Evolutionary conservation across 805 yeast species (phyloP).

Genomic region (Wickerhamiella brachini): DNA sequence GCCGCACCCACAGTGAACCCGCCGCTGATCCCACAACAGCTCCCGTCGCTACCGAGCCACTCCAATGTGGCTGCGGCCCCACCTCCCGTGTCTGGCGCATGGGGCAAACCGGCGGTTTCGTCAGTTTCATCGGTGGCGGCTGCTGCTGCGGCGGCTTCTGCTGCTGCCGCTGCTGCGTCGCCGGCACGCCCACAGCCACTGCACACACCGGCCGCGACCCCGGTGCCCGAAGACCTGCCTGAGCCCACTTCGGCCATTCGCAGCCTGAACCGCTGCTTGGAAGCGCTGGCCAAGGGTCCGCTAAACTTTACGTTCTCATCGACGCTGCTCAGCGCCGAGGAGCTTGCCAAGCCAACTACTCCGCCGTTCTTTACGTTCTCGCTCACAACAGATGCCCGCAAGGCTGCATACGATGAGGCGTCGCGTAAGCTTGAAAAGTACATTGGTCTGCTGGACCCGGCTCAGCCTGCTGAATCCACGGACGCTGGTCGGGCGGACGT

Average conservation of each 20-base stretch:
- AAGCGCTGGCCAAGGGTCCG: slow-evolving; percentile 5
- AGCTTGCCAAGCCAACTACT: slow-evolving; percentile 2
- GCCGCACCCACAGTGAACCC: slow-evolving; percentile 6
- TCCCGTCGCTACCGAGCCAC: slow-evolving; percentile 16
- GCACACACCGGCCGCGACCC: not conserved
- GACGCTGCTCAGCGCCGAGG: slow-evolving; percentile 3
- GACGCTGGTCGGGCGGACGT: no score
- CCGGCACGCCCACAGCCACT: not conserved
- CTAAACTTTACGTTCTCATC: slow-evolving; percentile 8
- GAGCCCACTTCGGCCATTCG: slow-evolving; percentile 2
- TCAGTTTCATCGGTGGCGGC: not conserved
- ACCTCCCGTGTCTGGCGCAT: not conserved
- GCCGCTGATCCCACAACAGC: slow-evolving; percentile 28
- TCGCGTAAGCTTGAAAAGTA: slow-evolving; percentile 11
- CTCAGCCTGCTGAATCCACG: no score
- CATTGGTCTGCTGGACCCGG: not conserved
- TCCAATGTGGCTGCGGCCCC: slow-evolving; percentile 5
- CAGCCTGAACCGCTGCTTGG: slow-evolving; percentile 3
- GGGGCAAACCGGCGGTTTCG: not conserved
- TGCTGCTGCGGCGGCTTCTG: not conserved
- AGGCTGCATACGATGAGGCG: slow-evolving; percentile 10
- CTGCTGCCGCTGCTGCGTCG: not conserved
- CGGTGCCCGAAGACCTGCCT: not conserved
- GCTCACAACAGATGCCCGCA: slow-evolving; percentile 11
- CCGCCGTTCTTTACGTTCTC: slow-evolving; percentile 16